Conservation (phyloP, 2,329 filamentous ascomycete genomes). For the Botrytis porri region DNA sequence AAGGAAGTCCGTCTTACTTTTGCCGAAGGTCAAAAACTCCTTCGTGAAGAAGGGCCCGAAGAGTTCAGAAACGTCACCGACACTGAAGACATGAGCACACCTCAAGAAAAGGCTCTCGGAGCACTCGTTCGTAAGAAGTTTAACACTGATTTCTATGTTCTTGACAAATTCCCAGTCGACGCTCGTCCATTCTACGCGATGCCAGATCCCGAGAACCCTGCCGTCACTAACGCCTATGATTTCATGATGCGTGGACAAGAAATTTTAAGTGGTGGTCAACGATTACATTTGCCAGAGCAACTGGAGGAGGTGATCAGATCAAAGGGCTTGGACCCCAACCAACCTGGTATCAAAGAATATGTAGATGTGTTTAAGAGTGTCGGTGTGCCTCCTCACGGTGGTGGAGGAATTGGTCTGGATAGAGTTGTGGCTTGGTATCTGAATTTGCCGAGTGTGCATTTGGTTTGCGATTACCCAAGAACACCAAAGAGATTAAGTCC, state of each 20-base stretch:
- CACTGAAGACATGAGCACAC: constrained; percentile 76
- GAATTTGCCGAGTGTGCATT: constrained; percentile 56
- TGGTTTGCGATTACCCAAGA: constrained; percentile 56
- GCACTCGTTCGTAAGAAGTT: constrained; percentile 83
- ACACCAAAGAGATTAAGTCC: constrained; percentile 59
- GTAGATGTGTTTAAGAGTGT: constrained; percentile 76
- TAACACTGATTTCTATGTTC: constrained; percentile 91
- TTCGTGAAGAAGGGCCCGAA: constrained; percentile 68
- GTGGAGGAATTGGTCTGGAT: constrained; percentile 86
- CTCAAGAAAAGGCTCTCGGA: constrained; percentile 86
- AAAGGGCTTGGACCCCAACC: constrained; percentile 76
- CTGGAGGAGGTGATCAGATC: constrained; percentile 74
- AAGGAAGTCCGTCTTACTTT: constrained; percentile 76
- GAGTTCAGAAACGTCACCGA: constrained; percentile 68
- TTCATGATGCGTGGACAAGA: constrained; percentile 93
- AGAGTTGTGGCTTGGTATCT: constrained; percentile 71
- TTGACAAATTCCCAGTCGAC: constrained; percentile 91
- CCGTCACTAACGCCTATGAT: constrained; percentile 68
- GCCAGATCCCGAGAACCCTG: constrained; percentile 64
- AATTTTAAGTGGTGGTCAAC: constrained; percentile 87
- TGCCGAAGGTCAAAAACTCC: constrained; percentile 71
- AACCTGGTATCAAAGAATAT: constrained; percentile 80
- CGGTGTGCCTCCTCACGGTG: constrained; percentile 85
- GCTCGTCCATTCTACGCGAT: constrained; percentile 93
- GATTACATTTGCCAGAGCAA: constrained; percentile 76